Evolutionary conservation across 768 basidiomycete genomes (phyloP), one percentile per base, ranked within the genome.

Genomic region (Collybiopsis luxurians): DNA sequence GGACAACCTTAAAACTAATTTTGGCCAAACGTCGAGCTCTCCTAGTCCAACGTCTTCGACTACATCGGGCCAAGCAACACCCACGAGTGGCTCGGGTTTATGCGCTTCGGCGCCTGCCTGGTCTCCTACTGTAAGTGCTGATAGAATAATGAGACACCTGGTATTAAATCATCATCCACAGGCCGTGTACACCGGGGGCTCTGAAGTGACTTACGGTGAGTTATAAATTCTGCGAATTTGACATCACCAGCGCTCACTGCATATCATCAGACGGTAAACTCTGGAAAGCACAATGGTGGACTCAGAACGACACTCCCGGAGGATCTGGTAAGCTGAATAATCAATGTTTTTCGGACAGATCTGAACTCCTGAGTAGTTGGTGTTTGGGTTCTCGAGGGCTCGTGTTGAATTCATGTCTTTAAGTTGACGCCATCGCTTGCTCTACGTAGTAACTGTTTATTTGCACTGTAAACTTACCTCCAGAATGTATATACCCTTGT

Each of bases 261-360:
- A 13, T 31, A 48, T 46, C 53, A 36, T 48, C 19, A 82, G 79
- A 66, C 52, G 76, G 77, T 3, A 74, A 83, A 58, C 71, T 85
- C 31, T 86, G 83, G 83, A 80, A 78, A 17, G 82, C 81, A 17
- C 72, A 79, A 66, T 86, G 84, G 83, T 85, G 84, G 84, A 84
- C 83, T 5, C 70, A 81, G 61, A 78, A 71, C 24, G 84, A 87
- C 58, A 77, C 70, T 43, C 84, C 83, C 13, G 82, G 82, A 7
- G 44, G 45, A 36, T 6, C 26, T 17, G 45, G 54, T 55, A 10
- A n/a, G 45, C 13, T 13, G 5, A 34, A n/a, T n/a, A n/a, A n/a
- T n/a, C n/a, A n/a, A n/a, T n/a, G n/a, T n/a, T n/a, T n/a, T n/a
- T n/a, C n/a, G n/a, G n/a, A n/a, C n/a, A n/a, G n/a, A 6, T 34